Evolutionary conservation across 352 stramenopile genomes (phyloP).

Genomic region (Blastocystis sp.): DNA sequence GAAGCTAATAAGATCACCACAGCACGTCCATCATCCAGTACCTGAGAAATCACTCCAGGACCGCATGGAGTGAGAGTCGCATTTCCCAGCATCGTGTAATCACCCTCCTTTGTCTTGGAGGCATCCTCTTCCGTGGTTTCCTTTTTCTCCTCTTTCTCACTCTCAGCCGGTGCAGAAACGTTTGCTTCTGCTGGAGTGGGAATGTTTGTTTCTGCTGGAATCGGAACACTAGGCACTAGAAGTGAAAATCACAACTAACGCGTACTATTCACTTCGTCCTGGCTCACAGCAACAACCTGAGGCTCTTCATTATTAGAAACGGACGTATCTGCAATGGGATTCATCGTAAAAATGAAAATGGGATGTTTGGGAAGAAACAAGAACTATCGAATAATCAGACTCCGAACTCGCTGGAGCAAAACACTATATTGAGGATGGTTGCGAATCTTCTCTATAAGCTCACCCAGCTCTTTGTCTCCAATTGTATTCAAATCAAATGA

Average conservation of each 20-base stretch:
- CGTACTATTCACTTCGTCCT: background rate
- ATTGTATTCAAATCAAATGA: background rate
- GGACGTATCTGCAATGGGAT: background rate
- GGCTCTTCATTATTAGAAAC: background rate
- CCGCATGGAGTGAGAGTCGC: slow-evolving; percentile 5
- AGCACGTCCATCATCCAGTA: background rate
- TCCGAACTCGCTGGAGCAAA: background rate
- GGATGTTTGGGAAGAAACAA: background rate
- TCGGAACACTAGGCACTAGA: background rate
- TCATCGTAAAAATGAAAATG: background rate
- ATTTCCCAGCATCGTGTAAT: background rate
- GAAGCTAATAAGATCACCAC: background rate
- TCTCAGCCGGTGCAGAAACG: background rate
- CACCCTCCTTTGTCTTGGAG: background rate
- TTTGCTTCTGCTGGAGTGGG: background rate
- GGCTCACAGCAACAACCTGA: background rate
- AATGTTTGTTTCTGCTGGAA: background rate
- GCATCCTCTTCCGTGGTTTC: background rate
- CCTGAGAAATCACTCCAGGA: background rate
- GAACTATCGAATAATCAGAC: background rate
- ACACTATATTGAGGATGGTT: background rate
- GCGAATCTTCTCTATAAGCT: background rate
- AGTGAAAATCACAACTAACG: background rate
- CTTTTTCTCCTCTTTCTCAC: background rate
- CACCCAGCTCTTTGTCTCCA: background rate